Percentiles rank a stretch among this genome's conserved stretches.
Conservation (phyloP, 139 green algal genomes). For the Chlorella sp. region DNA sequence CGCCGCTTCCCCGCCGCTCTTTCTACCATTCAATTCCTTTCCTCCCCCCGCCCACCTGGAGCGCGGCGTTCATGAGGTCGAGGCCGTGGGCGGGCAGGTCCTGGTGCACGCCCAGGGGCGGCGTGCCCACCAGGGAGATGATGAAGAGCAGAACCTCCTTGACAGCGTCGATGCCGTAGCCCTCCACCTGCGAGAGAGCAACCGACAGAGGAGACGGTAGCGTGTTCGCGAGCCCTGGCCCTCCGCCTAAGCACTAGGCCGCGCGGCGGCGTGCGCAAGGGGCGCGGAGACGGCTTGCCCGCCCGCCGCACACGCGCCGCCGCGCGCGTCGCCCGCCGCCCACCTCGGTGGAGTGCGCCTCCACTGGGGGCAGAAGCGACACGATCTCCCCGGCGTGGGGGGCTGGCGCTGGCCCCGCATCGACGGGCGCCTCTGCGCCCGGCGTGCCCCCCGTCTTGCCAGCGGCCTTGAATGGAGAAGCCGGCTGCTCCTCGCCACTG, state of each 20-base stretch:
- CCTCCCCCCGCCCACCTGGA: constrained; percentile 60
- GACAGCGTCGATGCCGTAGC: constrained; percentile 45
- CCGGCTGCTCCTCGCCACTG: too few species aligned
- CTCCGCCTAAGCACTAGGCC: too few species aligned
- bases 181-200: constrained; percentile 2
- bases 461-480: too few species aligned
- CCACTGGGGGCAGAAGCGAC: neutral
- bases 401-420: too few species aligned
- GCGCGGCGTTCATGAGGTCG: constrained; percentile 67
- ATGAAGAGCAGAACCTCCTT: constrained; percentile 52
- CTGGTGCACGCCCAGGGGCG: constrained; percentile 26
- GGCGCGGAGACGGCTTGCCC: too few species aligned
- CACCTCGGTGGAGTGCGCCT: neutral
- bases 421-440: too few species aligned
- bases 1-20: too few species aligned
- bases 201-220: too few species aligned
- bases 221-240: neutral
- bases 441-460: too few species aligned
- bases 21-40: too few species aligned
- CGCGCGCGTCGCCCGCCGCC: neutral
- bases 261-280: too few species aligned
- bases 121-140: constrained; percentile 40
- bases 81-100: constrained; percentile 75
- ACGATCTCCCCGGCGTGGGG: constrained; percentile 22
- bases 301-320: too few species aligned